These are phyloP conservation scores for Caryopteris hybrid DNA, from an alignment of 305 asterid species.

Conservation along the genomic window DNA sequence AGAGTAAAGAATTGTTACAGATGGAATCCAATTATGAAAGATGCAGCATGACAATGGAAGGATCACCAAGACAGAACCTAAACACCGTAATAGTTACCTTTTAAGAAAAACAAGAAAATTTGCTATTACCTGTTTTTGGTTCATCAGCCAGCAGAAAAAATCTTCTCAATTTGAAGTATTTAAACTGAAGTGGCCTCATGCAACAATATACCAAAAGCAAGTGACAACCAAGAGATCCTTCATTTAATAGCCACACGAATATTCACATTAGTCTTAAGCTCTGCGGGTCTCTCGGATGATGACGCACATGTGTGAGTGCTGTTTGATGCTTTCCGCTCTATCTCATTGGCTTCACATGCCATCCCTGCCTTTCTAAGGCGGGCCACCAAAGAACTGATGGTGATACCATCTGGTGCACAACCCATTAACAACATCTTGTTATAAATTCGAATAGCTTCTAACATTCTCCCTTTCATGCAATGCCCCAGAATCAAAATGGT, in stretches of 20 bases:
- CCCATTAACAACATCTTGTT: conserved; percentile 66
- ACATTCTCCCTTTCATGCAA: conserved; percentile 91
- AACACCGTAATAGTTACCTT: neutral
- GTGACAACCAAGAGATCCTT: conserved; percentile 8
- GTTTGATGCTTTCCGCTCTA: conserved; percentile 39
- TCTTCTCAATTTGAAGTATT: conserved; percentile 3
- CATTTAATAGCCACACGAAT: conserved; percentile 48
- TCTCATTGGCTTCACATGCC: conserved; percentile 65
- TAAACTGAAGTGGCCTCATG: conserved; percentile 3
- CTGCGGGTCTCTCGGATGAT: conserved; percentile 32
- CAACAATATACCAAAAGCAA: conserved; percentile 13
- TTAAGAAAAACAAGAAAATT: neutral
- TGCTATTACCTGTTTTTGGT: conserved; percentile 19
- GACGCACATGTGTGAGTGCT: conserved; percentile 20
- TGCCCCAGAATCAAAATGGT: conserved; percentile 86
- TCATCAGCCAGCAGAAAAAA: neutral
- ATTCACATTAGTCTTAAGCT: conserved; percentile 26
- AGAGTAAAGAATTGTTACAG: neutral
- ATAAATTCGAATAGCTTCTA: conserved; percentile 63
- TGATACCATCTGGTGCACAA: conserved; percentile 58
- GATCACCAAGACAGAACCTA: neutral
- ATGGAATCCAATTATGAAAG: neutral
- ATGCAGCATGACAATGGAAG: neutral
- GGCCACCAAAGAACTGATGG: conserved; percentile 38
- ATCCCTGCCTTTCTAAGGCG: conserved; percentile 88